Base-by-base conservation (phyloP, 2,329 filamentous ascomycete species). In the Alternaria gansuensis region DNA sequence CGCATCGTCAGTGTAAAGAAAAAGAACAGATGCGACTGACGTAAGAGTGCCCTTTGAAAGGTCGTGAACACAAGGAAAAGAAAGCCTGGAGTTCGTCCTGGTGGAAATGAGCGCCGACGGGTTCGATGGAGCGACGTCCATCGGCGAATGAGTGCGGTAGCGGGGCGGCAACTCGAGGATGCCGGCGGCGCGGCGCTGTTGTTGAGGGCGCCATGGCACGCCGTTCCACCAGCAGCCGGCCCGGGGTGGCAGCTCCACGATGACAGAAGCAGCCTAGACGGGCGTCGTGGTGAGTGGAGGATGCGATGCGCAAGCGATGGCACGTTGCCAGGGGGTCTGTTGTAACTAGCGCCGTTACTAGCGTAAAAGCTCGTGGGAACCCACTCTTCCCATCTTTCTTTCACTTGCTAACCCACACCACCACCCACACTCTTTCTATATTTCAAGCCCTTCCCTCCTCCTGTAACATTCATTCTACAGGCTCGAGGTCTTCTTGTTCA, bases 401-500 rank as follows among this genome's bases (percentile, higher is more conserved):
- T 63, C 56, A 31, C 56, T 54, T 57, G 54, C 57, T 49, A 59
- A 58, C 44, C 60, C 59, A 55, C 57, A 51, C 61, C 62, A 56
- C 56, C 60, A 57, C 66, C 40, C 60, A 60, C 65, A 41, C 44
- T 70, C 67, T 69, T 69, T 50, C 33, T 59, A 59, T 72, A 71
- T 68, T 67, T 71, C 57, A 57, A 57, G 23, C 21, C 28, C 9
- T 10, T 34, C 56, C 67, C 61, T 52, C 62, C 57, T 65, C 54
- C 57, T 60, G 53, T 53, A 57, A 21, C 53, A 57, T 37, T 57
- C 57, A 41, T 57, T 76, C 62, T 76, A 74, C 74, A 76, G 74
- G 73, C 75, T 76, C 75, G 75, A 76, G 62, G 75, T 73, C 72
- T 75, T 73, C 56, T 68, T 69, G 53, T 64, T 62, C 67, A 65